phyloP scores from a whole-genome alignment of 345 rosid genomes.

The Salix caprea region DNA sequence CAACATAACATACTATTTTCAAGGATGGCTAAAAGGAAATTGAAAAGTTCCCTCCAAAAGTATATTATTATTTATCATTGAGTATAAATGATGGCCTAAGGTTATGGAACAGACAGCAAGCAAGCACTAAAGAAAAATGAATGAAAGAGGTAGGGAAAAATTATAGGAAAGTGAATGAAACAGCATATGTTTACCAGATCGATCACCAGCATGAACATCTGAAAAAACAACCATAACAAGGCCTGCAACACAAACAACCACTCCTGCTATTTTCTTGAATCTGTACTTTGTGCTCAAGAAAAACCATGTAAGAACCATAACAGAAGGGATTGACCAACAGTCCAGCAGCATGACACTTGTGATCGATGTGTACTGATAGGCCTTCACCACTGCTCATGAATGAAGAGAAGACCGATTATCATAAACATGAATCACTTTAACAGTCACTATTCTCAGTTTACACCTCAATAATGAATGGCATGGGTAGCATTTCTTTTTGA shows the following conservation, averaged over 20 bases:
- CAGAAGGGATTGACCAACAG: constrained; percentile 91
- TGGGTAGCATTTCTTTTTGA: neutral
- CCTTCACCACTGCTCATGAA: constrained; percentile 72
- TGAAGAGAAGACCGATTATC: constrained; percentile 9
- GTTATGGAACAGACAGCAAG: neutral
- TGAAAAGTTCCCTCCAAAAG: neutral
- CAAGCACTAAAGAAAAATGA: neutral
- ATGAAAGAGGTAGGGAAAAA: neutral
- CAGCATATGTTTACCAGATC: constrained; percentile 48
- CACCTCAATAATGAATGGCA: neutral
- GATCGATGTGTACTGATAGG: constrained; percentile 76
- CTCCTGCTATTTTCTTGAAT: constrained; percentile 73
- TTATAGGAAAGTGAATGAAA: neutral
- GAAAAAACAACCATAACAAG: constrained; percentile 81
- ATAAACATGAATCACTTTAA: constrained; percentile 3
- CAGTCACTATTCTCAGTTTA: neutral
- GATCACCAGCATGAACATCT: constrained; percentile 74
- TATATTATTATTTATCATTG: neutral
- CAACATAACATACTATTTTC: neutral
- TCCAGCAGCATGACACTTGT: constrained; percentile 93
- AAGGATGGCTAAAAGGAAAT: neutral
- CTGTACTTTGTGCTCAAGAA: constrained; percentile 77
- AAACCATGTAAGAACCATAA: constrained; percentile 75
- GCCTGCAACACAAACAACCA: constrained; percentile 68
- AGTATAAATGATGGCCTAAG: neutral